Evolutionary conservation across 2,329 filamentous ascomycete species (phyloP).

Genomic region (Phyllosticta ampelicida): DNA sequence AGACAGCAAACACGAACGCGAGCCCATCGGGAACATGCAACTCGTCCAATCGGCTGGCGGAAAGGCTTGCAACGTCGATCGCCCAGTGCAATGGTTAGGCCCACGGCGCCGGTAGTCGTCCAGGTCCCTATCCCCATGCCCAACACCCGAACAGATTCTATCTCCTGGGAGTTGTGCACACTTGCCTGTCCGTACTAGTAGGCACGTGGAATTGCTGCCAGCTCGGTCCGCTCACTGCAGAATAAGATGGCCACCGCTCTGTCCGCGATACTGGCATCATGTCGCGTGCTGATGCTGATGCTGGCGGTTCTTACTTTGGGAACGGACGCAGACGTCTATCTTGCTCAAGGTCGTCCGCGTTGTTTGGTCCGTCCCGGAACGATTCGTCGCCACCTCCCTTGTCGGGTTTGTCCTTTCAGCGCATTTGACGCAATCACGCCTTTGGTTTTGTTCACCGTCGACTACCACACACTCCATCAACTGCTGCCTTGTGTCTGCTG

Average conservation of each 20-base stretch:
- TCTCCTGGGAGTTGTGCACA: no score
- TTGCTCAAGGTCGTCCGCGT: neutral
- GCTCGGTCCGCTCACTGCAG: neutral
- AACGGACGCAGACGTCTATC: neutral
- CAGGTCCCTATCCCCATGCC: no score
- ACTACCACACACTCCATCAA: neutral
- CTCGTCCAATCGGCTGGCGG: no score
- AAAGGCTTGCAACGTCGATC: no score
- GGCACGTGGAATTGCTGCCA: neutral
- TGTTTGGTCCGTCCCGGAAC: conserved; percentile 3
- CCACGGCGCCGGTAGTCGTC: no score
- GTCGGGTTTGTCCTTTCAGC: neutral
- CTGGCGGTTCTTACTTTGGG: no score
- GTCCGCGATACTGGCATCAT: neutral
- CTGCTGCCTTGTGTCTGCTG: no score
- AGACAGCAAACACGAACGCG: no score
- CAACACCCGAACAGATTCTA: no score
- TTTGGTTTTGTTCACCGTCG: neutral
- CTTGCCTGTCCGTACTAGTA: no score
- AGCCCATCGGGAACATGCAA: no score
- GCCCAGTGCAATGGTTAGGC: no score
- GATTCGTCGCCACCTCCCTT: neutral
- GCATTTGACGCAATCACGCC: neutral
- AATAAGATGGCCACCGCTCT: neutral
- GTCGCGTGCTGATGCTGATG: neutral